Evolutionary conservation across 805 yeast species (phyloP), one percentile per base, ranked within the genome.

Genomic region (Wickerhamiella azymoides): DNA sequence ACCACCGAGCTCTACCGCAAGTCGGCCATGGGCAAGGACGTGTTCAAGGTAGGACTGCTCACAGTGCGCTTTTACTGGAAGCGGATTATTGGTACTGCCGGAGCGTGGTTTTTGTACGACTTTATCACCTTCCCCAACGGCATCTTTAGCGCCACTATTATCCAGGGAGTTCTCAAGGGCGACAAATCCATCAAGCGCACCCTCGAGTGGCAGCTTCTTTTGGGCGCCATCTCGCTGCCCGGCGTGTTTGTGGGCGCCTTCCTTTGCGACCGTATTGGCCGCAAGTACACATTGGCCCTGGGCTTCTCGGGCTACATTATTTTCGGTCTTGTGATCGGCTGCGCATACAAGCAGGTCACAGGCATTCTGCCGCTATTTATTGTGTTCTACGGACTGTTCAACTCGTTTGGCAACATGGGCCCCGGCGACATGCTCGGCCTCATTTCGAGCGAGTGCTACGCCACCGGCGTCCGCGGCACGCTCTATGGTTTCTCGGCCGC

Each of bases 91-190:
- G 92, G 89, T 30, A 77, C 84, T 14, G 76, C 82, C 58, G 77
- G 75, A 5, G 73, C 81, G 47, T 82, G 92, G 92, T 81, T 81
- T 65, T 67, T 81, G 54, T 82, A 79, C 58, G 93, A 82, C 64
- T 82, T 81, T 55, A 82, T 82, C 54, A 77, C 83, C 6, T 82
- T 81, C 67, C 88, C 89, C 10, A 80, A 80, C 57, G 85, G 84
- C 58, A 70, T 79, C 43, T 80, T 79, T 59, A 72, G 81, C 5
- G 71, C 72, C 10, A 68, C 78, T 26, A 80, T 80, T 53, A 76
- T 79, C 47, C 55, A 76, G 11, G 62, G 70, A n/a, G 19, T 45
- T 10, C 26, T 48, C 43, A 57, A 62, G 13, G 61, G 59, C 43
- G 54, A 50, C 27, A 53, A 53, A 13, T 63, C 73, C 52, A 66